Evolutionary conservation across 78 protist genomes (phyloP), one percentile per base, ranked within the genome.

Genomic region (Goniomonas avonlea): DNA sequence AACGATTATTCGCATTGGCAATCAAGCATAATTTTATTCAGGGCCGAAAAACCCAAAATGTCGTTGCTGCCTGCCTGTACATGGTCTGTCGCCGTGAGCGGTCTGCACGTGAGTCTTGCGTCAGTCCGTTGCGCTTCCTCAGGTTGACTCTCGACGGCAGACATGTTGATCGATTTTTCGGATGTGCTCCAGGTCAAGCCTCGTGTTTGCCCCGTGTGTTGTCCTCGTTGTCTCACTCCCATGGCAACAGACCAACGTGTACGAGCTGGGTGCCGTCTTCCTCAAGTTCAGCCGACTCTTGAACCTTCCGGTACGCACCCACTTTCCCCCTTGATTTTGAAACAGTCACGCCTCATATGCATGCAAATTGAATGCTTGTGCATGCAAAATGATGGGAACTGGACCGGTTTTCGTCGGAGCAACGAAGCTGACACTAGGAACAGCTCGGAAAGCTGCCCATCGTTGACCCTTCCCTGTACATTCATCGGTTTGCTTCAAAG

Each of bases 51-150:
- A 48, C 78, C 58, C 81, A 80, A 43, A 21, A 63, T 18, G 96
- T 94, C 25, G 77, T 74, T 25, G 98, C 96, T 8, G 71, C 93
- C 13, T 92, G 96, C 80, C 74, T 94, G 13, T 94, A 94, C 65
- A 59, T 86, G 32, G 89, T 88, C 20, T 94, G 98, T 63, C 86
- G 93, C 27, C 55, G 84, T 29, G 89, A 88, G 73, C 73, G 23
- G 53, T n/a, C 60, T 2, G 50, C 56, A 17, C 7, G 39, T 63
- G 39, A 4, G 39, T 38, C 15, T 4, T 20, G n/a, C n/a, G n/a
- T n/a, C n/a, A n/a, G n/a, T n/a, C n/a, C n/a, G n/a, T n/a, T n/a
- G n/a, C n/a, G n/a, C n/a, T n/a, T n/a, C n/a, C n/a, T n/a, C n/a
- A n/a, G n/a, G n/a, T 29, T 40, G 39, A 1, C 69, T 31, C 50